Evolutionary conservation across 164 flowering plant genomes (phyloP), one percentile per base, ranked within the genome.

Genomic region (Echeveria elegans): DNA sequence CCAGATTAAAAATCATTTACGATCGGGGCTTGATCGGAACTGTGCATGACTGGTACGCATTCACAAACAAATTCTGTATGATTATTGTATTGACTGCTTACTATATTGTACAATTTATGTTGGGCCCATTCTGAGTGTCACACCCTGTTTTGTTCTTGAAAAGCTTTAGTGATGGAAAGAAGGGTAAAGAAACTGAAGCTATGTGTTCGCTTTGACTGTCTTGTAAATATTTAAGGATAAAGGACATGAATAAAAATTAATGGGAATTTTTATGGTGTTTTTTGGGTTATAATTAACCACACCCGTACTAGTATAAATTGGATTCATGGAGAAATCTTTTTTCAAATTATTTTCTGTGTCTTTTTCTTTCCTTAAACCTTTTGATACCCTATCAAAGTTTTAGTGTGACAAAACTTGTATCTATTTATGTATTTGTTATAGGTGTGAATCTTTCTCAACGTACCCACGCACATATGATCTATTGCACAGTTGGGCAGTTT

Each of bases 381-480:
- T 34, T 7, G 7, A 34, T 3, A 34, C 37, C 7, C 37, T 3
- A 30, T 29, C 19, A 40, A 43, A 66, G 26, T 30, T 6, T 40
- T 5, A 23, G 24, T 37, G 7, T 34, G 7, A 34, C 37, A 3
- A 34, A 34, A 34, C 37, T 34, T 34, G 37, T 34, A 34, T 7
- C 3, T 34, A n/a, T 34, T 34, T 3, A 34, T 34, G 3, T 34
- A 34, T 71, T 64, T 69, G n/a, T n/a, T n/a, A 58, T 78, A 92
- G 98, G 96, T 92, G 93, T 67, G 89, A 88, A 74, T 78, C 96
- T 60, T 89, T 87, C 69, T 87, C 93, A 3, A 89, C 96, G 23
- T 92, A 92, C 67, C 98, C 98, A 11, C 93, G 96, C 40, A 88
- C 98, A 47, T 92, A 83, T 62, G 96, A 92, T 78, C 85, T 90